These are phyloP conservation scores for Hagleromyces aurorensis DNA, from an alignment of 805 yeast species.

Conservation along the genomic window DNA sequence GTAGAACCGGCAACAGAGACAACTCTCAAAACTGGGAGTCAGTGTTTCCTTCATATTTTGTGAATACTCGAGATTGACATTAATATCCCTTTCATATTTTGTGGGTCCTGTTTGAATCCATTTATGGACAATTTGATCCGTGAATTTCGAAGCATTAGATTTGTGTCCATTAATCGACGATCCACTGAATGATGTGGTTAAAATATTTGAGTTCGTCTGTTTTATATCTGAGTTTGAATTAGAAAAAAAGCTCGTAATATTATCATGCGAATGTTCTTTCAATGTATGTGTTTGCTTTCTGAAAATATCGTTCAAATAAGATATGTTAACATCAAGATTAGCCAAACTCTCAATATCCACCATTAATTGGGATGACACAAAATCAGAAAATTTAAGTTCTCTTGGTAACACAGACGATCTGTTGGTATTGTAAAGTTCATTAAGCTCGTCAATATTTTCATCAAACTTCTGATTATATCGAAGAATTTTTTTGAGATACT, in stretches of 20 bases:
- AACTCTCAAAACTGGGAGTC: conserved; percentile 56
- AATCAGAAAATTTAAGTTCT: conserved; percentile 25
- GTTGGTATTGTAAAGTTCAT: conserved; percentile 21
- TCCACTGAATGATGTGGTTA: conserved; percentile 10
- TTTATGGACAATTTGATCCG: conserved; percentile 19
- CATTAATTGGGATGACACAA: conserved; percentile 20
- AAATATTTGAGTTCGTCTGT: too few species aligned
- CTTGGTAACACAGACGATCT: conserved; percentile 13
- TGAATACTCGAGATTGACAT: conserved; percentile 36
- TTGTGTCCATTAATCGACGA: conserved; percentile 6
- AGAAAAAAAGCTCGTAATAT: conserved; percentile 8
- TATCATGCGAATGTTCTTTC: conserved; percentile 10
- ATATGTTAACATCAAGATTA: conserved; percentile 16
- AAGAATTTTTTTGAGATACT: conserved; percentile 8
- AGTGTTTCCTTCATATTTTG: conserved; percentile 42
- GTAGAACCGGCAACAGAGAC: conserved; percentile 53
- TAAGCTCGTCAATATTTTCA: conserved; percentile 16
- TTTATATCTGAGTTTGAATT: too few species aligned
- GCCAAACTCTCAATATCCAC: conserved; percentile 30
- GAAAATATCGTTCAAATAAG: conserved; percentile 21
- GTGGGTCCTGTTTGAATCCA: conserved; percentile 28
- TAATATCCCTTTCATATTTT: conserved; percentile 28
- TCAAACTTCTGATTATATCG: conserved; percentile 16
- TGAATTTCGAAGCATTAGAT: conserved; percentile 13
- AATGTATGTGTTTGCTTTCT: conserved; percentile 25